These are phyloP conservation scores for Suillus plorans DNA, from an alignment of 768 basidiomycete species.

Conservation along the genomic window DNA sequence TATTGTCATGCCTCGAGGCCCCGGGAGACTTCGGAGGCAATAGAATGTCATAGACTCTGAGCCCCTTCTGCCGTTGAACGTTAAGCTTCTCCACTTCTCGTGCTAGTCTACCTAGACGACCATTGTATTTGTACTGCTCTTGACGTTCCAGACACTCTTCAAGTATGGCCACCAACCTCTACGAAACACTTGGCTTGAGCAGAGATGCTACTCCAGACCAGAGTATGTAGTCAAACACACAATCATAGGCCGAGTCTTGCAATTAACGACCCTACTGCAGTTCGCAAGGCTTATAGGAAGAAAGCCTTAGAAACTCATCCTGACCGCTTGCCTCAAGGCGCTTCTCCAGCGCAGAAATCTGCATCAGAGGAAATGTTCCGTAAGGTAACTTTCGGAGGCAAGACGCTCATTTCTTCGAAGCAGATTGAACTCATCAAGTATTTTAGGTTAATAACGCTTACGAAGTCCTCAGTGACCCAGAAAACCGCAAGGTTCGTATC, in stretches of 20 bases:
- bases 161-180: slow-evolving; percentile 58
- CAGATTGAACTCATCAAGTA: slow-evolving; percentile 1
- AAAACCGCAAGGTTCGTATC: slow-evolving; percentile 52
- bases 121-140: not conserved
- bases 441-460: slow-evolving; percentile 74
- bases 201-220: slow-evolving; percentile 60
- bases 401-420: slow-evolving; percentile 26
- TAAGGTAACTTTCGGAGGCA: slow-evolving; percentile 31
- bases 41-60: slow-evolving; percentile 3
- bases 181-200: slow-evolving; percentile 58
- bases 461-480: slow-evolving; percentile 64
- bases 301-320: slow-evolving; percentile 75
- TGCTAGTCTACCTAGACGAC: not conserved
- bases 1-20: not conserved
- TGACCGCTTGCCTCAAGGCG: slow-evolving; percentile 59
- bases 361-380: slow-evolving; percentile 59
- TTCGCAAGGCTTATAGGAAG: slow-evolving; percentile 77
- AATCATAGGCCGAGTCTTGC: not conserved
- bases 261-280: slow-evolving; percentile 34
- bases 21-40: not conserved
- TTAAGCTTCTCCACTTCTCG: not conserved
- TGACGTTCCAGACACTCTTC: not conserved
- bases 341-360: slow-evolving; percentile 58
- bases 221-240: slow-evolving; percentile 44
- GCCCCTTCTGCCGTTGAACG: not conserved